These are phyloP conservation scores for Kalaharituber pfeilii DNA, from an alignment of 2,329 filamentous ascomycete genomes.

Conservation along the genomic window DNA sequence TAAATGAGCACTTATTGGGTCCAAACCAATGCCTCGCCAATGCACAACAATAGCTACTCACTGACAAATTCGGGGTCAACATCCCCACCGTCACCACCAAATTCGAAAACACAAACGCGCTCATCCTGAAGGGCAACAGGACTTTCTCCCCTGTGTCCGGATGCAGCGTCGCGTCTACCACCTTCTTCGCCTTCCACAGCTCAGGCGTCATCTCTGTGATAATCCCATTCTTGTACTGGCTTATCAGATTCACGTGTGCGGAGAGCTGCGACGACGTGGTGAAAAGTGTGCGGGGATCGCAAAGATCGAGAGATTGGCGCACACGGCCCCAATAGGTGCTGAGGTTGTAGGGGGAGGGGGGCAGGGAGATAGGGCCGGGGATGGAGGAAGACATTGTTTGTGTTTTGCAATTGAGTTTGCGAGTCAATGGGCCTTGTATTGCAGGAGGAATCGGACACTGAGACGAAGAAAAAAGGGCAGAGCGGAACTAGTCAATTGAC, in stretches of 20 bases:
- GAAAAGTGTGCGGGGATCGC: slow-evolving; percentile 85
- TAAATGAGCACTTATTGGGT: slow-evolving; percentile 2
- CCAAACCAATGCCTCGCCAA: not conserved
- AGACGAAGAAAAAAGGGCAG: too few species aligned
- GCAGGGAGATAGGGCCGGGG: slow-evolving; percentile 59
- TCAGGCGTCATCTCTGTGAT: slow-evolving; percentile 68
- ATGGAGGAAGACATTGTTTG: slow-evolving; percentile 49
- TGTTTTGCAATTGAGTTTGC: too few species aligned
- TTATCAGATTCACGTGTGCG: slow-evolving; percentile 63
- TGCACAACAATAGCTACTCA: too few species aligned
- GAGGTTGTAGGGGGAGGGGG: slow-evolving; percentile 81
- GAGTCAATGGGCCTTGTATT: too few species aligned
- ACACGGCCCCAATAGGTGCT: slow-evolving; percentile 90
- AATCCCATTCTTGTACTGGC: slow-evolving; percentile 73
- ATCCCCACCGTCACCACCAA: slow-evolving; percentile 89
- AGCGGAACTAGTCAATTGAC: too few species aligned
- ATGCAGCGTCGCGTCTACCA: slow-evolving; percentile 89
- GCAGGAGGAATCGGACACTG: too few species aligned
- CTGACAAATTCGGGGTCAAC: slow-evolving; percentile 65
- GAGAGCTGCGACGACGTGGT: slow-evolving; percentile 64
- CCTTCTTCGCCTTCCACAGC: slow-evolving; percentile 89
- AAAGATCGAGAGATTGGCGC: slow-evolving; percentile 69
- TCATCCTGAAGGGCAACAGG: slow-evolving; percentile 93
- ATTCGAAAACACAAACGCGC: slow-evolving; percentile 82
- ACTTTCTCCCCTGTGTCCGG: slow-evolving; percentile 89